Base-by-base conservation (phyloP, 768 basidiomycete species). In the Leccinum barrowsii region DNA sequence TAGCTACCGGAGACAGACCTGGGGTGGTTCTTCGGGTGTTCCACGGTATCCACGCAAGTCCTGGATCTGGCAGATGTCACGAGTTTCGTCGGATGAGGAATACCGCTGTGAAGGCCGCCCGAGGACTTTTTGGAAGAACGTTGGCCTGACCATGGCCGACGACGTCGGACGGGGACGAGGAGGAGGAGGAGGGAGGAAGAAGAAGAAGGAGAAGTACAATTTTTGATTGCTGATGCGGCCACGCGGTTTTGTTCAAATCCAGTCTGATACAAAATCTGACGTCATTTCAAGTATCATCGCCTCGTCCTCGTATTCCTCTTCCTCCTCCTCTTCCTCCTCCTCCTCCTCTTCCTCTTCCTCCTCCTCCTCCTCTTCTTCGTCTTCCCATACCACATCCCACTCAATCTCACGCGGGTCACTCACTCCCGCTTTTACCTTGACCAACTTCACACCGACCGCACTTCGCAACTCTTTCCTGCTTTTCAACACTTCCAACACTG, bases 391-490 rank as follows among this genome's bases (percentile, higher is more conserved):
- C 28, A 61, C 66, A 17, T 77, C 76, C 57, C 81, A 65, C 49
- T 74, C 78, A 17, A 82, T 69, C 21, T 69, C 70, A 30, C 84
- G 74, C 48, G 54, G 52, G 54, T 84, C 84, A 22, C 73, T 66
- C 54, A 46, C 63, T 0, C 79, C 77, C 13, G 72, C 58, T 5
- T 64, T 66, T 61, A 86, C 71, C 67, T 77, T 85, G 52, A 95
- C 83, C 61, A 90, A 65, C 11, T 85, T 87, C 60, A 76, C 68
- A 0, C 74, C 78, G 3, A 56, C 58, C 2, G 70, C 68, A 63
- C 82, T 85, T 60, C 89, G 80, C 68, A 90, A 77, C 67, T 91
- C 89, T 71, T 87, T 90, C 62, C 86, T 78, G 19, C 82, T 78
- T 48, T 67, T 70, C 53, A 85, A 70, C 52, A 63, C 68, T 17